Conservation (phyloP, 1,139 yeast genomes). For the Blastobotrys persicus region DNA sequence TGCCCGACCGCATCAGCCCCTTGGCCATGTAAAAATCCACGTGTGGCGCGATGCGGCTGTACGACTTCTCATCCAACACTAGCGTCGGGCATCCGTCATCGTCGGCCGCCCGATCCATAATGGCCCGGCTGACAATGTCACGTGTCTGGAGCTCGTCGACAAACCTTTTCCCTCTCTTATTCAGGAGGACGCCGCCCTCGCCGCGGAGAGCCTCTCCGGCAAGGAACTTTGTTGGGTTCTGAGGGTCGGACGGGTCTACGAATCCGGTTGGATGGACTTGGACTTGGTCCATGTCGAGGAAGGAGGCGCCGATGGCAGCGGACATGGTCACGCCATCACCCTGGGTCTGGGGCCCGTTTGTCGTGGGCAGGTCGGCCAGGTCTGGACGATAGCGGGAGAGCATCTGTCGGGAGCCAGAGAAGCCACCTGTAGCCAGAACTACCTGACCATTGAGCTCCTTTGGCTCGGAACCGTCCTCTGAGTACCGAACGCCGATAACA, state of each 20-base stretch:
- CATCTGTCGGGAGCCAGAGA: conserved; percentile 54
- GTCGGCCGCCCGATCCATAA: conserved; percentile 45
- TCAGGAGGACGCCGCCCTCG: conserved; percentile 69
- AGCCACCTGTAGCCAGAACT: conserved; percentile 80
- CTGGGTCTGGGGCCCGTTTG: conserved; percentile 71
- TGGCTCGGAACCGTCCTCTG: too few relatives aligned
- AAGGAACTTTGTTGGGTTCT: conserved; percentile 56
- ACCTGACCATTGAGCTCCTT: conserved; percentile 52
- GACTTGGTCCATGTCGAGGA: conserved; percentile 71
- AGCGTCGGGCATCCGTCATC: conserved; percentile 29
- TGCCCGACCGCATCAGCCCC: conserved; percentile 53
- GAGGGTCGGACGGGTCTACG: conserved; percentile 58
- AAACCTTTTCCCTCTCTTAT: conserved; percentile 60
- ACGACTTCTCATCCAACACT: conserved; percentile 40
- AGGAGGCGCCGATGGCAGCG: conserved; percentile 55
- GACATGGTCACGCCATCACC: conserved; percentile 73
- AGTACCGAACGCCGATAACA: conserved; percentile 52
- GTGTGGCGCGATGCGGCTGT: conserved; percentile 43
- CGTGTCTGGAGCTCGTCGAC: conserved; percentile 71
- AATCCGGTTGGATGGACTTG: conserved; percentile 86
- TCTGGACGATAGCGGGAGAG: conserved; percentile 61
- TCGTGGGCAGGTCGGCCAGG: conserved; percentile 60
- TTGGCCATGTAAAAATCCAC: conserved; percentile 65
- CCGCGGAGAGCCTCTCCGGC: conserved; percentile 82
- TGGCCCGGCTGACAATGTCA: conserved; percentile 64